Evolutionary conservation across 495 filamentous ascomycete species (phyloP), one percentile per base, ranked within the genome.

Genomic region (Neurospora sp.): DNA sequence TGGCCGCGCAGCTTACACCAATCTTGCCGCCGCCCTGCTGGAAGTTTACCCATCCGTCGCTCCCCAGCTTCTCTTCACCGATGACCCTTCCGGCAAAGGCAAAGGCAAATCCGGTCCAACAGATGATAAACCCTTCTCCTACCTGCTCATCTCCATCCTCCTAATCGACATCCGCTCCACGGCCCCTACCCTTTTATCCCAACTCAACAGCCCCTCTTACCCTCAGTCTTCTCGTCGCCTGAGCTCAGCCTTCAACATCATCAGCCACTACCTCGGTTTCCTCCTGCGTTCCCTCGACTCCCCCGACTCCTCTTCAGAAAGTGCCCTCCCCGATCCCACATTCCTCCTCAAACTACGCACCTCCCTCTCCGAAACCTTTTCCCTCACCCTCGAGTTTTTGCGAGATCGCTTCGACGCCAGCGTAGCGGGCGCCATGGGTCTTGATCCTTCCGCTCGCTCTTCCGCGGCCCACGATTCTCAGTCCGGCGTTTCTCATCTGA

Each of bases 361-460:
- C 44, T 84, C 88, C 73, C 84, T 92, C 71, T 82, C 83, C 5
- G 88, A 90, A 74, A 88, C 87, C 2, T 81, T 92, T 59, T 87
- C 86, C 6, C 80, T 89, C 4, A 83, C 86, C 0, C 84, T 90
- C 76, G 90, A 92, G 77, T 89, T 88, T 79, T 82, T 92, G 0
- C 86, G 89, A 38, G 90, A 92, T 74, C 81, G 90, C 20, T 91
- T 86, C 86, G 90, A 92, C 75, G 86, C 85, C 2, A 84, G 85
- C 11, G 80, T 85, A 18, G 84, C 86, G 1, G 88, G 88, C 18
- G 87, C 85, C 3, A 81, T 85, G 70, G 88, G 87, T 12, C 77
- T 89, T 46, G 85, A 88, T 73, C 83, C 85, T 1, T 82, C 86
- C 35, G 82, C 84, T 14, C 84, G 83, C 20, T 70, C 76, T 10